Evolutionary conservation across 2,329 filamentous ascomycete genomes (phyloP).

Genomic region (Pseudogymnoascus sp.): DNA sequence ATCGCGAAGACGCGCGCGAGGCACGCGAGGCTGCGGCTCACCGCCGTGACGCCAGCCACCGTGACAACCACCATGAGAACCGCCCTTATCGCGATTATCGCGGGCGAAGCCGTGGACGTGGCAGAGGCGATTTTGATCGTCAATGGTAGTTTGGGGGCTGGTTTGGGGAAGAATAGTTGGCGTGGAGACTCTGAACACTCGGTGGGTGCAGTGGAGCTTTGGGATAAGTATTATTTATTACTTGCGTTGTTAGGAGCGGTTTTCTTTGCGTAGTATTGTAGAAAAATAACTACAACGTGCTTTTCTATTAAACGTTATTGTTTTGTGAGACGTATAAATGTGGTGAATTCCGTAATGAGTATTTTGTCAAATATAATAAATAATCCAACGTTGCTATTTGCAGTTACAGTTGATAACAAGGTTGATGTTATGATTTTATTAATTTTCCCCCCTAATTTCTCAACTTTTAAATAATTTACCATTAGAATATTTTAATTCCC

Average conservation of each 20-base stretch:
- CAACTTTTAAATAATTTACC: not conserved
- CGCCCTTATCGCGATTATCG: not conserved
- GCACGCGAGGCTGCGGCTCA: not conserved
- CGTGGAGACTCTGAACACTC: not conserved
- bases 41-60: not conserved
- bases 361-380: not conserved
- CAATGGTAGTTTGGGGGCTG: not conserved
- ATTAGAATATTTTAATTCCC: not conserved
- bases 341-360: not conserved
- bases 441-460: not conserved
- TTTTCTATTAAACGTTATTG: not conserved
- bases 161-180: not conserved
- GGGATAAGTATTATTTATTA: not conserved
- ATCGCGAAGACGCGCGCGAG: not conserved
- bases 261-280: not conserved
- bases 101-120: not conserved
- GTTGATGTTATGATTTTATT: not conserved
- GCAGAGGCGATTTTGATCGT: not conserved
- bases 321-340: not conserved
- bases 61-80: not conserved
- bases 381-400: not conserved
- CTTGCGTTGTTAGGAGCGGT: not conserved
- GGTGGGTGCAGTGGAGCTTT: not conserved
- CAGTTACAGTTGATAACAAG: not conserved
- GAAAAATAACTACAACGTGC: not conserved